Percentiles rank a stretch among this genome's conserved stretches.
These are phyloP conservation scores for Naganishia vishniacii DNA, from an alignment of 768 basidiomycete species.

Conservation along the genomic window DNA sequence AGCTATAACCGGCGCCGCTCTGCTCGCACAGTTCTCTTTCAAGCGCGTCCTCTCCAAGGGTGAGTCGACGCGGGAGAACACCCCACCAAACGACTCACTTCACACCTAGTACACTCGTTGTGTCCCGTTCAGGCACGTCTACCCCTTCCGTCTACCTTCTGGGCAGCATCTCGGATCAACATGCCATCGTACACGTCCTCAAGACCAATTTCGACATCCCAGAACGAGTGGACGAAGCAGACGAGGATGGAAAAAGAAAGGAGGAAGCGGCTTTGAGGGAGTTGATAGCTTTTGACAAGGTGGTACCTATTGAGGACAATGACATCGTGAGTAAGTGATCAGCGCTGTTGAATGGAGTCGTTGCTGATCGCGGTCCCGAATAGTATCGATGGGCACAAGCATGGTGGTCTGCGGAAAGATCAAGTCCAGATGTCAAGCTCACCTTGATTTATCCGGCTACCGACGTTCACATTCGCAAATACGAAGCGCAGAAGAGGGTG, in stretches of 20 bases:
- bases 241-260: slow-evolving; percentile 43
- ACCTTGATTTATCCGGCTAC: slow-evolving; percentile 83
- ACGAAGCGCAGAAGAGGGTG: slow-evolving; percentile 64
- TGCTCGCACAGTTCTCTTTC: background rate
- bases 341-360: background rate
- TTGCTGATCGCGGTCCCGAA: background rate
- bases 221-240: slow-evolving; percentile 23
- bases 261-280: slow-evolving; percentile 73
- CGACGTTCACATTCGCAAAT: slow-evolving; percentile 83
- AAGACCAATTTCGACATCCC: slow-evolving; percentile 35
- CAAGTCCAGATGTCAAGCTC: slow-evolving; percentile 67
- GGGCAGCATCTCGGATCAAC: slow-evolving; percentile 56
- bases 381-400: slow-evolving; percentile 79
- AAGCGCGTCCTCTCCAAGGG: slow-evolving; percentile 15
- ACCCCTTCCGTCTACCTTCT: slow-evolving; percentile 62
- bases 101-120: too few species aligned
- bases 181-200: slow-evolving; percentile 36
- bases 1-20: background rate
- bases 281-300: slow-evolving; percentile 42
- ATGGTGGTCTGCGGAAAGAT: slow-evolving; percentile 55
- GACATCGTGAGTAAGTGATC: slow-evolving; percentile 60
- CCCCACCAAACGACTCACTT: background rate
- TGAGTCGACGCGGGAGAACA: background rate
- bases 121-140: slow-evolving; percentile 13
- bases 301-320: slow-evolving; percentile 57